Evolutionary conservation across 2,329 filamentous ascomycete genomes (phyloP).

Genomic region (Aureobasidium sp.): DNA sequence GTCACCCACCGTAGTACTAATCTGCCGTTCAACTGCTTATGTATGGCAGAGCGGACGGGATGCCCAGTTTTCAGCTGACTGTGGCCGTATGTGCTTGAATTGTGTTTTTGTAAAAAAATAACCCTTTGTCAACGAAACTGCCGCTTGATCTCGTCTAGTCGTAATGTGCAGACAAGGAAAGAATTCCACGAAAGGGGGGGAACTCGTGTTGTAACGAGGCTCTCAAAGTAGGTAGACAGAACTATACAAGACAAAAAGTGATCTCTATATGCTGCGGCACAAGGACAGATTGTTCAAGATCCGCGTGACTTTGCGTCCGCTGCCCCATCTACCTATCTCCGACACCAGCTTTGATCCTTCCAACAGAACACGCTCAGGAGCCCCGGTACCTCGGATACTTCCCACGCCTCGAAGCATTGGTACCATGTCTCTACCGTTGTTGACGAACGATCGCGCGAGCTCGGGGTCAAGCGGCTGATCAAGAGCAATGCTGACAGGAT

Average conservation of each 20-base stretch:
- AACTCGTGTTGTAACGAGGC: too few species aligned
- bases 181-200: too few species aligned
- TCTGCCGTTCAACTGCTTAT: not conserved
- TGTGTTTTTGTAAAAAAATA: too few species aligned
- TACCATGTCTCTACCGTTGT: slow-evolving; percentile 18
- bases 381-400: slow-evolving; percentile 15
- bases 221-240: too few species aligned
- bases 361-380: slow-evolving; percentile 15
- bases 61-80: slow-evolving; percentile 1
- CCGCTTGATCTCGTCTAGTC: too few species aligned
- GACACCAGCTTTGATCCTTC: slow-evolving; percentile 19
- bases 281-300: slow-evolving; percentile 13
- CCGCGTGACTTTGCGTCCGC: slow-evolving; percentile 14
- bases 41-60: not conserved
- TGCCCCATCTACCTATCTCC: slow-evolving; percentile 17
- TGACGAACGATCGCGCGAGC: slow-evolving; percentile 19
- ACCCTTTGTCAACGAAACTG: too few species aligned
- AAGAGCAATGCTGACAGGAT: slow-evolving; percentile 18
- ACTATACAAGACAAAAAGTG: too few species aligned
- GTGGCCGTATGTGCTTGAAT: not conserved
- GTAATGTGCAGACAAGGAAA: too few species aligned
- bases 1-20: too few species aligned
- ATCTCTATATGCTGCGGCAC: not conserved
- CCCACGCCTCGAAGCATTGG: slow-evolving; percentile 19
- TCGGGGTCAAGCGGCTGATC: slow-evolving; percentile 20